Percentiles rank a stretch among this genome's conserved stretches.
These are phyloP conservation scores for Nothopassalora personata DNA, from an alignment of 2,329 filamentous ascomycete species.

Conservation along the genomic window DNA sequence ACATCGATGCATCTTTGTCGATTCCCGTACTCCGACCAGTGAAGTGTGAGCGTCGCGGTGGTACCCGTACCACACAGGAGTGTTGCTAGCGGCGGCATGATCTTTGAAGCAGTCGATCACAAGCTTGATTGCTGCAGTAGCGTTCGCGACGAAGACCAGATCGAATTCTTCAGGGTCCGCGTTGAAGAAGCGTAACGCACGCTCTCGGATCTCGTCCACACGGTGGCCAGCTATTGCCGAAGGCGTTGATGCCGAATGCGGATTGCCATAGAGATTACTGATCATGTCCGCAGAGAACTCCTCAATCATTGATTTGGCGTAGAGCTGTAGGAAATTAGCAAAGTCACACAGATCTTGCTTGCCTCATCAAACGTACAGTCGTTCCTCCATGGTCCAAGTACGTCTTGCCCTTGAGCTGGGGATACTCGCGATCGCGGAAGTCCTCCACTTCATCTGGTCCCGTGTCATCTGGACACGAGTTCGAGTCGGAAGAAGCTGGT, in stretches of 20 bases:
- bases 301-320: constrained; percentile 54
- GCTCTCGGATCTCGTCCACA: constrained; percentile 52
- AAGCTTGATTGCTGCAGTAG: constrained; percentile 59
- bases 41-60: constrained; percentile 60
- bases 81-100: constrained; percentile 44
- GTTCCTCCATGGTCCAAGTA: constrained; percentile 39
- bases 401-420: constrained; percentile 42
- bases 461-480: constrained; percentile 27
- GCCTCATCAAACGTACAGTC: constrained; percentile 28
- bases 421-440: constrained; percentile 39
- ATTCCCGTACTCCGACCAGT: constrained; percentile 40
- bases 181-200: constrained; percentile 53
- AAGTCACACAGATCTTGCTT: neutral
- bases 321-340: constrained; percentile 36
- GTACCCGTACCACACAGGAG: constrained; percentile 53
- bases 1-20: constrained; percentile 33
- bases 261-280: constrained; percentile 60
- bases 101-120: constrained; percentile 55
- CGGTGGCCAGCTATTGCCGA: constrained; percentile 54
- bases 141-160: constrained; percentile 58
- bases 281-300: constrained; percentile 53
- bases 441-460: constrained; percentile 36
- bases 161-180: constrained; percentile 56
- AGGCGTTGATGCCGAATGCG: constrained; percentile 59
- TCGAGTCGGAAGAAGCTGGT: constrained; percentile 28